phyloP scores from a whole-genome alignment of 1,284 basidiomycete species.

The Tetrapyrgos nigripes region DNA sequence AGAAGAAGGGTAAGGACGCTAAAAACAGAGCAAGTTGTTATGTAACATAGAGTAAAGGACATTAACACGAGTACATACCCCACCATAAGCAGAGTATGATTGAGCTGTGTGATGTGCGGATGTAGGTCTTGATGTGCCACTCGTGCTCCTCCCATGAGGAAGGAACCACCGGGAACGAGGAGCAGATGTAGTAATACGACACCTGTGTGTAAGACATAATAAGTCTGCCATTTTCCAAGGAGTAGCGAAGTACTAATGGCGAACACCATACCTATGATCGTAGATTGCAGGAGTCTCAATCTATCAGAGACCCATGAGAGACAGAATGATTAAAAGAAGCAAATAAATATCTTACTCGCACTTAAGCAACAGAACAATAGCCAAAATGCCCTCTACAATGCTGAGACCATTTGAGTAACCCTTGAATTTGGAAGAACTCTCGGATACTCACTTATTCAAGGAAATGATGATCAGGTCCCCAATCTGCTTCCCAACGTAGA shows the following conservation, averaged over 20 bases:
- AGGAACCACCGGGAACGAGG: slow-evolving; percentile 64
- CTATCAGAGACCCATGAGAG: slow-evolving; percentile 30
- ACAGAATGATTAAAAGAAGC: background rate
- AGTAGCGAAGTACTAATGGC: background rate
- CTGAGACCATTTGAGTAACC: slow-evolving; percentile 33
- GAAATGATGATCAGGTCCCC: slow-evolving; percentile 65
- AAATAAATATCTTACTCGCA: slow-evolving; percentile 41
- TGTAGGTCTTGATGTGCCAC: slow-evolving; percentile 53
- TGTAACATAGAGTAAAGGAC: background rate
- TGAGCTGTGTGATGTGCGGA: slow-evolving; percentile 48
- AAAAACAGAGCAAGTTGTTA: background rate
- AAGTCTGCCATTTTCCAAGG: background rate
- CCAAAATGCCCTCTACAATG: slow-evolving; percentile 68
- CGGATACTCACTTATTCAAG: slow-evolving; percentile 59
- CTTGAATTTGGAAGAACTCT: background rate
- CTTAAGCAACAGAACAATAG: slow-evolving; percentile 65
- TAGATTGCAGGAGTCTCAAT: slow-evolving; percentile 62
- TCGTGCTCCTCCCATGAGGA: slow-evolving; percentile 65
- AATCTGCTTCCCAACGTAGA: slow-evolving; percentile 61
- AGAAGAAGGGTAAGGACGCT: slow-evolving; percentile 52
- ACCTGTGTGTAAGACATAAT: slow-evolving; percentile 37
- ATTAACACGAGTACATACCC: slow-evolving; percentile 44
- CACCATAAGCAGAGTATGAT: slow-evolving; percentile 50
- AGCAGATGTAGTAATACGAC: slow-evolving; percentile 68
- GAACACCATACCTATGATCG: slow-evolving; percentile 67